Evolutionary conservation across 352 stramenopile species (phyloP), one percentile per base, ranked within the genome.

Genomic region (Phytophthora macrochlamydospora): DNA sequence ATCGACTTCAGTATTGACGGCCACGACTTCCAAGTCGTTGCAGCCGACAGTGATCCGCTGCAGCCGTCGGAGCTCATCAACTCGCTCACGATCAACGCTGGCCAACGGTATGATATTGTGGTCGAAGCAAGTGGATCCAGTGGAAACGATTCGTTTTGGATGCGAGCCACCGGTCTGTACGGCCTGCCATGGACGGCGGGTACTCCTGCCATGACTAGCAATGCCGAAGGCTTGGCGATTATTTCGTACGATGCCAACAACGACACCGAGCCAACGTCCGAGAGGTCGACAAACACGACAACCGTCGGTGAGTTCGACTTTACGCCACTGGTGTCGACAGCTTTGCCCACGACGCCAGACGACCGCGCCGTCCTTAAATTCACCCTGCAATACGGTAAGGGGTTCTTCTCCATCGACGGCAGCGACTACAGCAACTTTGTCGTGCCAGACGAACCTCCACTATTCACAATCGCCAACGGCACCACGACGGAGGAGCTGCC

Each of bases 1-100:
- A 69, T 78, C 48, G 59, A 68, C 4, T 72, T 83, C 48, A 83
- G 75, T 44, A 71, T 83, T 13, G 75, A 83, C 31, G 65, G 60
- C n/a, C 75, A 83, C 46, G 51, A 65, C 18, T 76, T 83, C 46
- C 62, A 44, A 3, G 75, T 83, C 8, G 59, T 83, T 46, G 65
- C 71, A 35, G 61, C 65, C 31, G 75, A 83, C 33, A 57, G 64
- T 11, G 67, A 78, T 8, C 35, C 57, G 2, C 63, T 83, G 11
- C 37, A 75, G 51, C 64, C 75, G 9, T 76, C 68, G 8, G 30
- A 68, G 11, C 56, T 67, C 4, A 62, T 79, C 32, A 83, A 70
- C 45, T 73, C 59, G 2, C 24, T 83, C 24, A 51, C 30, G 6
- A 14, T 81, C 7, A 78, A 81, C 51, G 51, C 45, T 3, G 73